A percentile compares a stretch with the other conserved stretches of the same genome.
phyloP scores from a whole-genome alignment of 352 stramenopile genomes.

The Phytophthora lateralis region DNA sequence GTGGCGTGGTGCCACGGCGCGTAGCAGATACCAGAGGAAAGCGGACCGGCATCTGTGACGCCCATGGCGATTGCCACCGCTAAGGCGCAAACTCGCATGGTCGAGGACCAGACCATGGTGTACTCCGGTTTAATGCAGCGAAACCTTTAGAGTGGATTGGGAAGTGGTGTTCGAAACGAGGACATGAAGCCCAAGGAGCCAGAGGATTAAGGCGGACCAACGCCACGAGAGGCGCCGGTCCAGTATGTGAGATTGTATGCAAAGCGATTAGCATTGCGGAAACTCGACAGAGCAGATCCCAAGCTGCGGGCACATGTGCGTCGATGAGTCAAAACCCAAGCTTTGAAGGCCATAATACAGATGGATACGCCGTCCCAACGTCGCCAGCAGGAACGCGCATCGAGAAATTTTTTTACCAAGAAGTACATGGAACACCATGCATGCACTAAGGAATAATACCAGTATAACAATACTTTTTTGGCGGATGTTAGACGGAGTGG shows the following conservation, averaged over 20 bases:
- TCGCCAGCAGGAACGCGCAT: too few relatives aligned
- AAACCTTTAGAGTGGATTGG: slow-evolving; percentile 15
- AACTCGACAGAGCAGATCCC: slow-evolving; percentile 25
- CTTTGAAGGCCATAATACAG: neutral
- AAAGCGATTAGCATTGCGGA: slow-evolving; percentile 6
- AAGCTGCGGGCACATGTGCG: slow-evolving; percentile 28
- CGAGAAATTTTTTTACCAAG: too few relatives aligned
- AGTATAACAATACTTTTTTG: too few relatives aligned
- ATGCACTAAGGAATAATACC: too few relatives aligned
- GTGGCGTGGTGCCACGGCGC: slow-evolving; percentile 43
- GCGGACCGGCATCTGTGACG: slow-evolving; percentile 19
- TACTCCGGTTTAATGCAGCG: slow-evolving; percentile 8
- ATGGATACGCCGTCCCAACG: neutral
- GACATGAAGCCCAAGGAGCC: slow-evolving; percentile 25
- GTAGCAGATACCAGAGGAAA: slow-evolving; percentile 37
- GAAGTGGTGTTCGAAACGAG: slow-evolving; percentile 11
- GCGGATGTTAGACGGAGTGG: too few relatives aligned
- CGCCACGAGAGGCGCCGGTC: slow-evolving; percentile 5
- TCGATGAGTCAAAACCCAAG: neutral
- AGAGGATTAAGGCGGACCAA: slow-evolving; percentile 24
- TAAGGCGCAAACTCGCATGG: slow-evolving; percentile 20
- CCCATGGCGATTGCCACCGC: slow-evolving; percentile 18
- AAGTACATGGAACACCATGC: too few relatives aligned
- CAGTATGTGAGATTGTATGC: slow-evolving; percentile 19
- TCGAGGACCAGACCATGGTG: slow-evolving; percentile 23